Evolutionary conservation across 768 basidiomycete genomes (phyloP).

Genomic region (Suillus sp.): DNA sequence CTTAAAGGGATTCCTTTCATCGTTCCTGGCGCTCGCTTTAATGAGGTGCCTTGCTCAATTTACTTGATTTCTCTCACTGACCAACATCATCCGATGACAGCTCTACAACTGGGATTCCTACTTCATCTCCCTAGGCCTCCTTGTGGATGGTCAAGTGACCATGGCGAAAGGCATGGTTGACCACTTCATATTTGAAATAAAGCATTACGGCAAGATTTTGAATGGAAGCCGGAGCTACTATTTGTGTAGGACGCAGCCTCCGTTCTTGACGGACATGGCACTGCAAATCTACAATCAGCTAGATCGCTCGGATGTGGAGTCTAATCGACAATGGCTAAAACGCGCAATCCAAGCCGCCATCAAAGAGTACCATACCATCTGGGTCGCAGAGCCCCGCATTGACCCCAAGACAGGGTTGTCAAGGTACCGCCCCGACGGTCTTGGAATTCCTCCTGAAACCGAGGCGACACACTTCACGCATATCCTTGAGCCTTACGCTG

Average conservation of each 20-base stretch:
- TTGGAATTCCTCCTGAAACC: conserved; percentile 97
- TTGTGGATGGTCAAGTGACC: conserved; percentile 90
- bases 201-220: conserved; percentile 94
- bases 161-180: conserved; percentile 99
- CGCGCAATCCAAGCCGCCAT: conserved; percentile 96
- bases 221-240: conserved; percentile 97
- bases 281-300: conserved; percentile 97
- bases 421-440: conserved; percentile 88
- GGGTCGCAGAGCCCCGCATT: conserved; percentile 93
- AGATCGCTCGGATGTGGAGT: conserved; percentile 75
- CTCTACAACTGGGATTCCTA: conserved; percentile 96
- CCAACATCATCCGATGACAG: conserved; percentile 40
- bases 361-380: conserved; percentile 98
- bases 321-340: conserved; percentile 90
- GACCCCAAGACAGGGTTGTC: conserved; percentile 95
- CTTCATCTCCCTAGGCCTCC: conserved; percentile 90
- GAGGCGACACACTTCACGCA: conserved; percentile 99
- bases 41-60: conserved; percentile 61
- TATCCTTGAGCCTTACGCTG: conserved; percentile 92
- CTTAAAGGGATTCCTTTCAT: conserved; percentile 96
- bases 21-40: conserved; percentile 94
- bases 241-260: conserved; percentile 93
- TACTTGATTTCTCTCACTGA: conserved; percentile 10
- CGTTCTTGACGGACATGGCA: conserved; percentile 98
- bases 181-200: conserved; percentile 99